Base-by-base conservation (phyloP, 2,329 filamentous ascomycete genomes). In the Curvularia eragrostidis region DNA sequence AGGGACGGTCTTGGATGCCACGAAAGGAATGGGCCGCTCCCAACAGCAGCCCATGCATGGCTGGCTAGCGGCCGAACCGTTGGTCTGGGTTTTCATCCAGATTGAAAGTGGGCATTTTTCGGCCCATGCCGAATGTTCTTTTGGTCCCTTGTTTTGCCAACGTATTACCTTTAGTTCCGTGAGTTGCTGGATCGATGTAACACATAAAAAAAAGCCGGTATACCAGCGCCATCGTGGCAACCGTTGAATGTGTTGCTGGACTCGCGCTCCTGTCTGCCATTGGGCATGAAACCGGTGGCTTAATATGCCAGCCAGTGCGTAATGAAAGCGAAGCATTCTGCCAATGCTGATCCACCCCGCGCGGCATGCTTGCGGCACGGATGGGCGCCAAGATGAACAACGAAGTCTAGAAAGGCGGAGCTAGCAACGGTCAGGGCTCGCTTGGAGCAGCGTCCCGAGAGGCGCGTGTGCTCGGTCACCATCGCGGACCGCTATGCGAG, bases 291-390 rank as follows among this genome's bases (percentile, higher is more conserved):
- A 21, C 54, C 43, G 54, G 49, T 54, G 54, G 54, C 21, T 48
- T 26, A 54, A 54, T 57, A 43, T 53, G 54, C 36, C 43, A 43
- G 32, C 48, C 30, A 36, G 48, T 28, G 39, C 36, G 28, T 26
- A 47, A 39, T 26, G 13, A 32, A 44, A 18, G 53, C 53, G 53
- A 51, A 36, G 19, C 49, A 34, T 19, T 48, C 38, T 26, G 50
- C 49, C 50, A 57, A 48, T 57, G 42, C 44, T 28, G 41, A 48
- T 42, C 43, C 34, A 48, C 32, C 28, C 30, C 19, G 39, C 13
- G 46, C 28, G 30, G 54, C 49, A 48, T 19, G 43, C n/a, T 47
- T 48, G 43, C 54, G 50, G 54, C 54, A 39, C 50, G 42, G 54
- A 13, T 48, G 12, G 21, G 26, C 18, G 50, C 26, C 30, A 36